These are phyloP conservation scores for Erythrobasidium hasegawianum DNA, from an alignment of 1,284 basidiomycete genomes.

Conservation along the genomic window DNA sequence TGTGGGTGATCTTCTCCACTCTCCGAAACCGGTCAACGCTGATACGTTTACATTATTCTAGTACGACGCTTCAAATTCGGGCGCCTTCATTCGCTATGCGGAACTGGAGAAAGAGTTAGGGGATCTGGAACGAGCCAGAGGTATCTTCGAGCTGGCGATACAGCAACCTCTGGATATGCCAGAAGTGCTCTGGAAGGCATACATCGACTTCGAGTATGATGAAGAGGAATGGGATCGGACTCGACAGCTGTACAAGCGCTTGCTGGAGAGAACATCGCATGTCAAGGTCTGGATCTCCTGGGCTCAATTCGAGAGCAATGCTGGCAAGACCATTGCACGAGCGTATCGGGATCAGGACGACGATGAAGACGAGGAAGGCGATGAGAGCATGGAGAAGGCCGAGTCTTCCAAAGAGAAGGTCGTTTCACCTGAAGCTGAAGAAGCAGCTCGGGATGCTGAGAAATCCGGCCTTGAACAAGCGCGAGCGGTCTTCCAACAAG, in stretches of 20 bases:
- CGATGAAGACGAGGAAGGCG: conserved; percentile 59
- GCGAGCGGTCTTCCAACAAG: conserved; percentile 74
- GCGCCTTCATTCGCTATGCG: conserved; percentile 95
- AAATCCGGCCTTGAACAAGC: conserved; percentile 64
- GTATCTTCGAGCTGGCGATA: conserved; percentile 93
- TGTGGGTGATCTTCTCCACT: conserved; percentile 52
- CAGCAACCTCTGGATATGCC: conserved; percentile 91
- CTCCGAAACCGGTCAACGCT: neutral
- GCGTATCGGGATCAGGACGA: conserved; percentile 51
- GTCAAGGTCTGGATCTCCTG: conserved; percentile 66
- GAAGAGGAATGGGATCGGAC: conserved; percentile 85
- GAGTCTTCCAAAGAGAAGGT: conserved; percentile 60
- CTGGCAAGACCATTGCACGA: conserved; percentile 44
- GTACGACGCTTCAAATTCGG: conserved; percentile 83
- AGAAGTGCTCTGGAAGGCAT: conserved; percentile 66
- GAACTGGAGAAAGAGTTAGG: conserved; percentile 89
- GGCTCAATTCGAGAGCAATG: conserved; percentile 49
- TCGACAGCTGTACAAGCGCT: conserved; percentile 81
- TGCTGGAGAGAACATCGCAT: conserved; percentile 82
- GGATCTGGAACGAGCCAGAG: conserved; percentile 86
- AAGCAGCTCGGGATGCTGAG: conserved; percentile 54
- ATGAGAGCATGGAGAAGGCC: conserved; percentile 61
- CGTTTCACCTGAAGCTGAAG: conserved; percentile 38
- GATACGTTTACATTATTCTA: conserved; percentile 46
- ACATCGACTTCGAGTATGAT: conserved; percentile 93